These are phyloP conservation scores for Phytophthora europaea DNA, from an alignment of 352 stramenopile genomes.

Conservation along the genomic window DNA sequence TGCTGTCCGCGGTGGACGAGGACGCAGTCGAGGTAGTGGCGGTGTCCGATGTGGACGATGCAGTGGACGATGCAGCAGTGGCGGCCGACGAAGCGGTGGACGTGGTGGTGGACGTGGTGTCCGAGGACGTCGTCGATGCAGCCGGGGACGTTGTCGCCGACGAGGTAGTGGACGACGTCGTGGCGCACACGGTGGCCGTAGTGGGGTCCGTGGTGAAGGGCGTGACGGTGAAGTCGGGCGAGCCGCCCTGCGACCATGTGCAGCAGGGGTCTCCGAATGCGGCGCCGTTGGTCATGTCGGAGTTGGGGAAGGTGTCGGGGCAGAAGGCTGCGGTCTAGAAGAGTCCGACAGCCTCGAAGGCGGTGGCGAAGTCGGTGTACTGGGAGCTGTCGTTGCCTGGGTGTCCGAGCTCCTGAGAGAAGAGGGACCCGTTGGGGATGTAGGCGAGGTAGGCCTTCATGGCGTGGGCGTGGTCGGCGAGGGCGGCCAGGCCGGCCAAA, in stretches of 20 bases:
- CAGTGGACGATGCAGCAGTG: neutral
- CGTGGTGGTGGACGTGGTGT: constrained; percentile 2
- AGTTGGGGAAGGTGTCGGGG: constrained; percentile 13
- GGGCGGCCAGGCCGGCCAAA: neutral
- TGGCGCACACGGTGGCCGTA: constrained; percentile 22
- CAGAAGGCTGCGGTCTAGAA: constrained; percentile 32
- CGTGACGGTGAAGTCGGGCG: constrained; percentile 41
- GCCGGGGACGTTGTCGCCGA: constrained; percentile 4
- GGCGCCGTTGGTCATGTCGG: constrained; percentile 39
- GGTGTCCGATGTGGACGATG: neutral
- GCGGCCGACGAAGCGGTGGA: neutral
- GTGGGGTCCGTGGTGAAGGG: constrained; percentile 30
- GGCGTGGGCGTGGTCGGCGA: neutral
- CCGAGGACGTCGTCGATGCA: neutral
- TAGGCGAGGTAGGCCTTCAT: constrained; percentile 25
- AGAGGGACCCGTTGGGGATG: constrained; percentile 47
- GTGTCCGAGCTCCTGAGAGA: constrained; percentile 49
- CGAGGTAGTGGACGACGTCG: constrained; percentile 8
- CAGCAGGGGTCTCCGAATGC: constrained; percentile 52
- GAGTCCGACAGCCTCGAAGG: constrained; percentile 26
- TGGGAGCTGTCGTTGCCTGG: constrained; percentile 32
- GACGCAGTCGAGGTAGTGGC: neutral
- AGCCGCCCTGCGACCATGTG: constrained; percentile 38
- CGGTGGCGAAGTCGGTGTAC: constrained; percentile 46
- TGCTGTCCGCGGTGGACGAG: constrained; percentile 3